Conservation (phyloP, 164 flowering plant species). For the Stephania cephalantha region DNA sequence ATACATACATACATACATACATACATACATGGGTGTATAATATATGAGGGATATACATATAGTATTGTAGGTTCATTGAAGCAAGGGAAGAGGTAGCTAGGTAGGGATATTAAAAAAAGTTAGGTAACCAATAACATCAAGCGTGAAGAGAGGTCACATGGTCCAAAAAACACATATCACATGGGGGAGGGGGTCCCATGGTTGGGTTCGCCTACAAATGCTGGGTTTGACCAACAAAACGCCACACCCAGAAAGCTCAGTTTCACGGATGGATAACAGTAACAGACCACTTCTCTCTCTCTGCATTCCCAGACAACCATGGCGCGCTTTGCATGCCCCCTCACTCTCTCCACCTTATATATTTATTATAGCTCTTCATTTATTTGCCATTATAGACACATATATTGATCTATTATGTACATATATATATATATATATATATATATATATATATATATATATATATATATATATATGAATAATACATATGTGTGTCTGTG, state of each 20-base stretch:
- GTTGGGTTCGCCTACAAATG: not conserved
- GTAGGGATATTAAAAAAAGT: slow-evolving; percentile 1
- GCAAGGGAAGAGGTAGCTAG: not conserved
- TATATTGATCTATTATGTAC: no score
- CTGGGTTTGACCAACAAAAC: slow-evolving; percentile 3
- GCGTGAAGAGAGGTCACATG: slow-evolving; percentile 9
- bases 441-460: no score
- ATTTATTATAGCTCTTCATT: not conserved
- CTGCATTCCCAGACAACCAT: no score
- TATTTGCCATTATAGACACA: not conserved
- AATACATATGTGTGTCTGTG: no score
- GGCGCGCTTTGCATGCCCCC: not conserved
- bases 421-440: no score
- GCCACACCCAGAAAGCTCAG: not conserved
- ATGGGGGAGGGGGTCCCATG: slow-evolving; percentile 7
- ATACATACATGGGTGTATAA: no score
- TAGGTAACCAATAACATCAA: slow-evolving; percentile 10
- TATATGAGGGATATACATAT: no score
- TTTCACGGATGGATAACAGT: not conserved
- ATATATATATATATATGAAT: no score
- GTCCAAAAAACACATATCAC: slow-evolving; percentile 10
- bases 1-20: no score
- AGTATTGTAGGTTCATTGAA: not conserved
- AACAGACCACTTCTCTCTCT: not conserved
- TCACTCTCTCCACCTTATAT: not conserved